phyloP scores from a whole-genome alignment of 1,284 basidiomycete species.

The Ceratobasidium sp. region DNA sequence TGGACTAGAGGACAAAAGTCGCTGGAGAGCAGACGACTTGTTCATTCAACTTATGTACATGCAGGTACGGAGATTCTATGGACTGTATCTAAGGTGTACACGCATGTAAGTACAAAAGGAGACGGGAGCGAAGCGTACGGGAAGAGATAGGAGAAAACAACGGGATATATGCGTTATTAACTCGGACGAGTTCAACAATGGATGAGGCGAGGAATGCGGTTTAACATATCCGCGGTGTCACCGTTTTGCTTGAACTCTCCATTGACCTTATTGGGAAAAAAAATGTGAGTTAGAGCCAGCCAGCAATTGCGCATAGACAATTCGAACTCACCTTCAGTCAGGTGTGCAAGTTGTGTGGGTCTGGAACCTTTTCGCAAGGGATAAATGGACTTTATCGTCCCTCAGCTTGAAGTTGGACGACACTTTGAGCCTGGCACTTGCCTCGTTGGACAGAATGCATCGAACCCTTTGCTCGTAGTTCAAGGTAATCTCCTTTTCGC shows the following conservation, averaged over 20 bases:
- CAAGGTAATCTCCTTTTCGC: constrained; percentile 94
- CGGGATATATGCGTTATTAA: no score
- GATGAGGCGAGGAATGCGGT: constrained; percentile 87
- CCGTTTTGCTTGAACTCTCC: constrained; percentile 86
- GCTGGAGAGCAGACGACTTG: no score
- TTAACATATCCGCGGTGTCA: constrained; percentile 91
- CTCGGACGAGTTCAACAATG: no score
- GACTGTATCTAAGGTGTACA: no score
- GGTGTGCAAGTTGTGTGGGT: constrained; percentile 80
- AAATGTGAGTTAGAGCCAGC: not conserved
- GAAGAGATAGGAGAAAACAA: no score
- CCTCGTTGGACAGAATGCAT: constrained; percentile 85
- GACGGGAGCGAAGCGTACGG: no score
- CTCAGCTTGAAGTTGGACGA: constrained; percentile 9
- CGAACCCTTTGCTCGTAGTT: constrained; percentile 92
- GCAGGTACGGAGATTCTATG: no score
- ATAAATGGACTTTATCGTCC: constrained; percentile 73
- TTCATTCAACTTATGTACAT: no score
- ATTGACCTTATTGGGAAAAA: constrained; percentile 70
- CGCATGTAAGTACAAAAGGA: no score
- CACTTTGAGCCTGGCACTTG: constrained; percentile 48
- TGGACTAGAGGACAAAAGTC: no score
- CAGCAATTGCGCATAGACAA: not conserved
- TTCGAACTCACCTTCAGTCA: constrained; percentile 71
- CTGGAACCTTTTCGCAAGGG: constrained; percentile 73